These are phyloP conservation scores for Candida hungchunana DNA, from an alignment of 805 yeast genomes.

Conservation along the genomic window DNA sequence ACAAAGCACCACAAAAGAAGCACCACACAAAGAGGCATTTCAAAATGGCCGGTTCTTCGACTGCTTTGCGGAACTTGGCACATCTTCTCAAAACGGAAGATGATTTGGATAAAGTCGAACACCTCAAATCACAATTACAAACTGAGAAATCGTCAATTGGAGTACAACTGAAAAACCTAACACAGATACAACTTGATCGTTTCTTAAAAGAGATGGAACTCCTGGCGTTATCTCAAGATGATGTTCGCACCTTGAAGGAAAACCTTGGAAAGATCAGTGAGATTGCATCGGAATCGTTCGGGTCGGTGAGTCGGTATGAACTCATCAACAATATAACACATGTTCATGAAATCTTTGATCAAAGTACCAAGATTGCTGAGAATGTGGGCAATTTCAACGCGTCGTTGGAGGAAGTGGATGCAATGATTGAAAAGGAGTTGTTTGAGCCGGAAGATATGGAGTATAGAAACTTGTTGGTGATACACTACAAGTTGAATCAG, in stretches of 20 bases:
- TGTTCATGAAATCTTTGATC: conserved; percentile 67
- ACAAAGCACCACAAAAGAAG: too few species aligned
- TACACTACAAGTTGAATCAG: conserved; percentile 67
- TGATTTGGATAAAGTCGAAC: conserved; percentile 51
- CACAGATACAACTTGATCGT: conserved; percentile 48
- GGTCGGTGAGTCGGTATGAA: conserved; percentile 62
- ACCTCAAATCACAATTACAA: conserved; percentile 48
- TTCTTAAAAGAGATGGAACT: conserved; percentile 42
- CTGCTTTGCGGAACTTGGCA: conserved; percentile 28
- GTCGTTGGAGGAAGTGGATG: conserved; percentile 46
- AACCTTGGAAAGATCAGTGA: conserved; percentile 41
- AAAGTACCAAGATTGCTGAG: conserved; percentile 59
- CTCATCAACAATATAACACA: conserved; percentile 63
- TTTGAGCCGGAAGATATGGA: conserved; percentile 38
- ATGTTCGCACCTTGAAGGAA: conserved; percentile 47
- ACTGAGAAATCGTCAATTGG: conserved; percentile 77
- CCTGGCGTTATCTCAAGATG: conserved; percentile 36
- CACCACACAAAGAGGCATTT: too few species aligned
- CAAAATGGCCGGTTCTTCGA: too few species aligned
- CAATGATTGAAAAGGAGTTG: conserved; percentile 45
- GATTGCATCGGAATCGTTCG: conserved; percentile 50
- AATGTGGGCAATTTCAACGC: conserved; percentile 55
- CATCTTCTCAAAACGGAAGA: conserved; percentile 35
- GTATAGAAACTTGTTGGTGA: conserved; percentile 21
- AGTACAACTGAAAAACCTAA: conserved; percentile 37